These are phyloP conservation scores for Neonectria faginata DNA, from an alignment of 2,329 filamentous ascomycete genomes.

Conservation along the genomic window DNA sequence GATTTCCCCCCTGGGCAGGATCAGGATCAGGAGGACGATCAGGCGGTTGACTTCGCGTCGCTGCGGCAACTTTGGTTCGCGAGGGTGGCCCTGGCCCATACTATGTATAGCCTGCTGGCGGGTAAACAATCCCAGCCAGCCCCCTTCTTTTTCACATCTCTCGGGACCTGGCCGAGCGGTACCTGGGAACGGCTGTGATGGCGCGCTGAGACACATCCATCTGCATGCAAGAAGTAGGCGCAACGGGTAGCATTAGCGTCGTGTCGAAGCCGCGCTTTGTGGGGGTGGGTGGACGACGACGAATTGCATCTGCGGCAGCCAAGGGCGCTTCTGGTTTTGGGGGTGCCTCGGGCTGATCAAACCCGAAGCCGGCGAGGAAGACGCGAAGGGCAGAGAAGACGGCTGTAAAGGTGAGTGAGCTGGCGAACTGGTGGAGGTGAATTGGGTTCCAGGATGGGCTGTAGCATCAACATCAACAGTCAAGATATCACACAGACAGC, in stretches of 20 bases:
- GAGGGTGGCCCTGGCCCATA: slow-evolving; percentile 16
- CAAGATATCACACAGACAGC: not conserved
- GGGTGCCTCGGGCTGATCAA: slow-evolving; percentile 38
- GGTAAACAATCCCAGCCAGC: slow-evolving; percentile 16
- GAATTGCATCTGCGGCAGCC: slow-evolving; percentile 23
- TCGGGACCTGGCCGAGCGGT: slow-evolving; percentile 45
- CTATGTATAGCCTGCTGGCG: slow-evolving; percentile 27
- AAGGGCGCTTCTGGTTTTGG: slow-evolving; percentile 30
- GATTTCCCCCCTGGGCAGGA: slow-evolving; percentile 13
- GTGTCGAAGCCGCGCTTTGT: slow-evolving; percentile 37
- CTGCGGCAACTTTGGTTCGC: not conserved
- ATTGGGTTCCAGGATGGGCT: slow-evolving; percentile 10
- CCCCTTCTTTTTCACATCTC: not conserved
- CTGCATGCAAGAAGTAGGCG: slow-evolving; percentile 35
- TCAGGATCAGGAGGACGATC: slow-evolving; percentile 24
- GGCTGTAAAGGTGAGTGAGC: not conserved
- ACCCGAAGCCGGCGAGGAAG: slow-evolving; percentile 27
- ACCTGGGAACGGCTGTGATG: slow-evolving; percentile 34
- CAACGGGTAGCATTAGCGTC: slow-evolving; percentile 37
- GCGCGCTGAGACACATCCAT: slow-evolving; percentile 37
- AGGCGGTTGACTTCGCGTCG: slow-evolving; percentile 17
- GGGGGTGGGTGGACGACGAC: slow-evolving; percentile 32
- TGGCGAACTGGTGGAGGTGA: slow-evolving; percentile 22
- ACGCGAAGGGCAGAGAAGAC: slow-evolving; percentile 16
- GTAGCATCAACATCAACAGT: not conserved